Conservation (phyloP, 2,329 filamentous ascomycete species). For the Aspergillus niger region DNA sequence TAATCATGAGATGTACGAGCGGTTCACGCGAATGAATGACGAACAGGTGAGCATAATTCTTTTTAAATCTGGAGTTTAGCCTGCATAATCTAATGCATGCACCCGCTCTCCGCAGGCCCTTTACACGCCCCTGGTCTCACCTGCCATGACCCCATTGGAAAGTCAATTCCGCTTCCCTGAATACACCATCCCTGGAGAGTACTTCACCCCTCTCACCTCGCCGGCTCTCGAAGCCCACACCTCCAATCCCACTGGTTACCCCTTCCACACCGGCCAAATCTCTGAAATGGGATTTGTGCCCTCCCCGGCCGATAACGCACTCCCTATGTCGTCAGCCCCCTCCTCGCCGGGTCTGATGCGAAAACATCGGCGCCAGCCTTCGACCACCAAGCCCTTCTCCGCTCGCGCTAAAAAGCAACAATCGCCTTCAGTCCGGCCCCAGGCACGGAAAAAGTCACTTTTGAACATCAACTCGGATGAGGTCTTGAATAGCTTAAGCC, state of each 20-base stretch:
- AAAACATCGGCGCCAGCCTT: constrained; percentile 43
- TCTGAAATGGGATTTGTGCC: constrained; percentile 45
- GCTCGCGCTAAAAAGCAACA: constrained; percentile 44
- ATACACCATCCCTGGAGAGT: constrained; percentile 51
- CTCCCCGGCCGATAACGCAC: constrained; percentile 44
- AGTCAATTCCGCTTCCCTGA: constrained; percentile 50
- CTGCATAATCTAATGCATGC: constrained; percentile 21
- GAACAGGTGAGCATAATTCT: constrained; percentile 42
- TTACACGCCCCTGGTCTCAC: constrained; percentile 53
- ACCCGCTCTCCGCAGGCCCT: constrained; percentile 39
- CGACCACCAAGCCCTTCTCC: constrained; percentile 35
- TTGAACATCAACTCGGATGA: constrained; percentile 38
- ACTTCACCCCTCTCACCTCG: constrained; percentile 54
- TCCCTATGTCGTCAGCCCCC: constrained; percentile 35
- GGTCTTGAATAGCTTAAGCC: constrained; percentile 39
- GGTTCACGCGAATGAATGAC: constrained; percentile 45
- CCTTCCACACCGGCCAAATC: constrained; percentile 38
- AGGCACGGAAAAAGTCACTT: constrained; percentile 39
- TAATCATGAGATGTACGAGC: constrained; percentile 47
- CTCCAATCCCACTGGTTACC: constrained; percentile 37
- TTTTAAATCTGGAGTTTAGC: not conserved
- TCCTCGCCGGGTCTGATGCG: constrained; percentile 38
- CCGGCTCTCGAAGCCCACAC: constrained; percentile 53
- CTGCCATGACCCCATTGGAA: constrained; percentile 54
- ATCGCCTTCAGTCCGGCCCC: constrained; percentile 47